Conservation (phyloP, 106 monocot species). For the Allium fistulosum region DNA sequence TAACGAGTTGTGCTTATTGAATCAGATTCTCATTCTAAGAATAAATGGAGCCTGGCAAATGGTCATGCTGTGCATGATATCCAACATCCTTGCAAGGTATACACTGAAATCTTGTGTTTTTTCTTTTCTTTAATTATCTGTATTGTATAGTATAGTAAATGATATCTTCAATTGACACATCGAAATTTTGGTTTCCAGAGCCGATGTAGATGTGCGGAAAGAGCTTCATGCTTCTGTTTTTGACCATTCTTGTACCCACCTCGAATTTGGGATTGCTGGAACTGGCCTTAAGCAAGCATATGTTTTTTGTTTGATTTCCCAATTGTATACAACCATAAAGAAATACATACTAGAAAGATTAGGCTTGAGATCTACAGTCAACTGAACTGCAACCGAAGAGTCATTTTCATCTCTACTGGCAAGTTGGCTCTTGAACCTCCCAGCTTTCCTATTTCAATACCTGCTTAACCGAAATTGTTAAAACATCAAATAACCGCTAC, state of each 20-base stretch:
- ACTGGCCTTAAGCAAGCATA: constrained; percentile 62
- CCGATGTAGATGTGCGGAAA: constrained; percentile 63
- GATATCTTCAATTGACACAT: background rate
- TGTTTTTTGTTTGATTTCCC: no score
- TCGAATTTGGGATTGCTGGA: constrained; percentile 82
- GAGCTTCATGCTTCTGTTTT: constrained; percentile 83
- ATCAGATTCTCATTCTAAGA: constrained; percentile 28
- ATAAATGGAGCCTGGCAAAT: constrained; percentile 70
- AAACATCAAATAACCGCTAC: no score
- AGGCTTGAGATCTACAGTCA: no score
- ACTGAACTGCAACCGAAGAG: no score
- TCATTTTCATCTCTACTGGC: no score
- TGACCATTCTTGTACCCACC: constrained; percentile 90
- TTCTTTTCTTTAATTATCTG: background rate
- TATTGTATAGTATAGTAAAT: background rate
- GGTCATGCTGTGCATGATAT: constrained; percentile 70
- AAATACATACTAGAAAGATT: no score
- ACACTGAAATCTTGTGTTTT: background rate
- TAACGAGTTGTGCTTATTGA: constrained; percentile 67
- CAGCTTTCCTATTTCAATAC: no score
- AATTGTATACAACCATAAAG: no score
- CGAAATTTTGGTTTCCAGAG: constrained; percentile 12
- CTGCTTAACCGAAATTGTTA: no score
- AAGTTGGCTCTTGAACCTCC: no score
- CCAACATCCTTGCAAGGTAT: constrained; percentile 83